Percentiles rank a stretch among this genome's conserved stretches.
phyloP scores from a whole-genome alignment of 371 early-diverging fungal species.

The Mucor indicus region DNA sequence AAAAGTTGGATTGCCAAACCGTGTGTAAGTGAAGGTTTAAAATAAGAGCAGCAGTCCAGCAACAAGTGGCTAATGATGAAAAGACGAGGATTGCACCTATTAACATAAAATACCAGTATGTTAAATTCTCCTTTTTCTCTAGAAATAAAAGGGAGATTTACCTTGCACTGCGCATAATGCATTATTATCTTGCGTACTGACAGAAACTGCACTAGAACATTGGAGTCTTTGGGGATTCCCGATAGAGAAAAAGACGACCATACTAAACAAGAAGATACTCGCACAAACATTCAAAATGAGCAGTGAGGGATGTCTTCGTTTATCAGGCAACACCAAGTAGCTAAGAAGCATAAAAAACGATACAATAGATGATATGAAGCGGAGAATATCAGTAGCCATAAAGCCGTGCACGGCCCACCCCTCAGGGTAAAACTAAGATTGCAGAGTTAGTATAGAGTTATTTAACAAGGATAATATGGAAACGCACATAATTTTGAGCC shows the following conservation, averaged over 20 bases:
- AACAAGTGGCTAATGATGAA: slow-evolving; percentile 52
- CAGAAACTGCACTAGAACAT: slow-evolving; percentile 45
- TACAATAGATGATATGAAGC: slow-evolving; percentile 49
- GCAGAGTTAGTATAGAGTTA: neutral
- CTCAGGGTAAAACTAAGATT: slow-evolving; percentile 39
- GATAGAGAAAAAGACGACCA: slow-evolving; percentile 51
- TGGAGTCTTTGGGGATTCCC: slow-evolving; percentile 53
- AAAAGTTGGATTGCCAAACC: slow-evolving; percentile 62
- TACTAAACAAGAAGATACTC: slow-evolving; percentile 53
- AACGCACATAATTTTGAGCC: slow-evolving; percentile 30
- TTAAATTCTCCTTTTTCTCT: too few species aligned
- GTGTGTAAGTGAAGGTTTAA: slow-evolving; percentile 67
- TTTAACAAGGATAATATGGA: too few species aligned
- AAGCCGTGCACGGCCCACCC: slow-evolving; percentile 47
- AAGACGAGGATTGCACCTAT: slow-evolving; percentile 54
- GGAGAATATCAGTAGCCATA: slow-evolving; percentile 47
- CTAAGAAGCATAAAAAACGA: slow-evolving; percentile 54
- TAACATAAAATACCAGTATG: neutral
- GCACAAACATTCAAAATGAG: slow-evolving; percentile 60
- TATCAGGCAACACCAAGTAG: slow-evolving; percentile 59
- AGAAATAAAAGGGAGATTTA: too few species aligned
- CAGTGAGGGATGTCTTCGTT: slow-evolving; percentile 66
- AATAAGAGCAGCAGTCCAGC: slow-evolving; percentile 64
- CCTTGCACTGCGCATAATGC: slow-evolving; percentile 59
- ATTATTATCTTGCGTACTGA: slow-evolving; percentile 56